Conservation (phyloP, 2,329 filamentous ascomycete genomes). For the Ophiocordyceps robertsii region DNA sequence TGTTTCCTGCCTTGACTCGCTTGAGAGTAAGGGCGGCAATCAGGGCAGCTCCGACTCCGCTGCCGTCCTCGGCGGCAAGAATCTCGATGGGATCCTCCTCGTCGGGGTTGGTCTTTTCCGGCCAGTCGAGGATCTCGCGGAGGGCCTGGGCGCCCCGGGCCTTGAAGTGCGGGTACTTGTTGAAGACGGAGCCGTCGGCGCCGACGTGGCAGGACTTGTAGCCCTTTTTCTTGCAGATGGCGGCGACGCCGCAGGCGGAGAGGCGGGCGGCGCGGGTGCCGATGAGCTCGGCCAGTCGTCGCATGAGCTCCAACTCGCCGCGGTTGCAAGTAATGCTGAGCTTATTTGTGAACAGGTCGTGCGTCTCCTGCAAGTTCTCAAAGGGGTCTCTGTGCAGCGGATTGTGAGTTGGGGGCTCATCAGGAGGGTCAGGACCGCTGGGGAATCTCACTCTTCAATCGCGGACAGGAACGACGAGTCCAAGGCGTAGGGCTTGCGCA, state of each 20-base stretch:
- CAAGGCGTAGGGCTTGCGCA: conserved; percentile 77
- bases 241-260: conserved; percentile 87
- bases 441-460: conserved; percentile 61
- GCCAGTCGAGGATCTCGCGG: conserved; percentile 92
- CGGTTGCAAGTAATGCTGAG: conserved; percentile 58
- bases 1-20: conserved; percentile 48
- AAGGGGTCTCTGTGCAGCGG: conserved; percentile 58
- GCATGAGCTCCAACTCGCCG: conserved; percentile 78
- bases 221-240: conserved; percentile 93
- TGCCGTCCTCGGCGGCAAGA: conserved; percentile 84
- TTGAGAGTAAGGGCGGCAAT: conserved; percentile 67
- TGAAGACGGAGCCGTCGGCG: conserved; percentile 94
- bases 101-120: conserved; percentile 49
- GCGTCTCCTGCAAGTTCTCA: conserved; percentile 85
- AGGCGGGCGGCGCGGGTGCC: conserved; percentile 88
- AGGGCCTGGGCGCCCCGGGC: conserved; percentile 77
- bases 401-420: conserved; percentile 4
- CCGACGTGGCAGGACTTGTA: conserved; percentile 84
- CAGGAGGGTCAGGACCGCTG: too few species aligned
- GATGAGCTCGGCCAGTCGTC: conserved; percentile 83
- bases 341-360: conserved; percentile 66
- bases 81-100: conserved; percentile 82
- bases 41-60: conserved; percentile 88
- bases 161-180: conserved; percentile 99
- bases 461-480: conserved; percentile 88